A percentile compares a stretch with the other conserved stretches of the same genome.
phyloP scores from a whole-genome alignment of 2,329 filamentous ascomycete species.

The Ophiognomonia clavigignenti-juglandacearum region DNA sequence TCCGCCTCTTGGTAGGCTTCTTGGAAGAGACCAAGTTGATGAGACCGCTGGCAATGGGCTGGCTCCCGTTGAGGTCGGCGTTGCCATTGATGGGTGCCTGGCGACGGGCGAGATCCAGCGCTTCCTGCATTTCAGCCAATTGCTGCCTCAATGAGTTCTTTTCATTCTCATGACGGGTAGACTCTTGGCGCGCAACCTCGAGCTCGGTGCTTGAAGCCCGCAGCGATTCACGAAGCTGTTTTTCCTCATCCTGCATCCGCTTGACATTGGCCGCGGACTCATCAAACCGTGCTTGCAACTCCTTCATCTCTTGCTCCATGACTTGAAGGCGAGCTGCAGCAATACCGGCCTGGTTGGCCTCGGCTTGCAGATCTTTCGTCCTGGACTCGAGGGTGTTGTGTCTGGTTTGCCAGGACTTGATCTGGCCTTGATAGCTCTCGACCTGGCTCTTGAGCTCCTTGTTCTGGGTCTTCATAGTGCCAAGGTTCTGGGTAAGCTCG shows the following conservation, averaged over 20 bases:
- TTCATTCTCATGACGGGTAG: conserved; percentile 74
- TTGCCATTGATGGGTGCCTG: conserved; percentile 69
- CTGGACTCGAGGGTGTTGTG: conserved; percentile 86
- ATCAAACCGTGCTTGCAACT: conserved; percentile 81
- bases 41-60: conserved; percentile 63
- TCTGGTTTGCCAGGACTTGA: conserved; percentile 92
- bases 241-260: conserved; percentile 91
- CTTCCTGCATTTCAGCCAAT: conserved; percentile 83
- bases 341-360: conserved; percentile 97
- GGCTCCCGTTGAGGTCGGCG: conserved; percentile 54
- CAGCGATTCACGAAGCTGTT: conserved; percentile 75
- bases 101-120: conserved; percentile 82
- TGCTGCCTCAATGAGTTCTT: conserved; percentile 83
- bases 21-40: conserved; percentile 97
- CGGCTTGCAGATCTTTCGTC: conserved; percentile 89
- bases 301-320: conserved; percentile 95
- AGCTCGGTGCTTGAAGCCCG: conserved; percentile 75
- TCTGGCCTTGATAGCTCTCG: conserved; percentile 91
- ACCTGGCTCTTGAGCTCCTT: conserved; percentile 83
- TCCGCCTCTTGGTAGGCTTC: conserved; percentile 84
- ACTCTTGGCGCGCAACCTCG: conserved; percentile 70
- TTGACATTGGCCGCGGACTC: conserved; percentile 90
- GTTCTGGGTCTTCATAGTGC: conserved; percentile 91
- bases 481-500: conserved; percentile 89
- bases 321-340: conserved; percentile 83